Percentiles rank a stretch among this genome's conserved stretches.
phyloP scores from a whole-genome alignment of 306 rosid genomes.

The Medicago lupulina region DNA sequence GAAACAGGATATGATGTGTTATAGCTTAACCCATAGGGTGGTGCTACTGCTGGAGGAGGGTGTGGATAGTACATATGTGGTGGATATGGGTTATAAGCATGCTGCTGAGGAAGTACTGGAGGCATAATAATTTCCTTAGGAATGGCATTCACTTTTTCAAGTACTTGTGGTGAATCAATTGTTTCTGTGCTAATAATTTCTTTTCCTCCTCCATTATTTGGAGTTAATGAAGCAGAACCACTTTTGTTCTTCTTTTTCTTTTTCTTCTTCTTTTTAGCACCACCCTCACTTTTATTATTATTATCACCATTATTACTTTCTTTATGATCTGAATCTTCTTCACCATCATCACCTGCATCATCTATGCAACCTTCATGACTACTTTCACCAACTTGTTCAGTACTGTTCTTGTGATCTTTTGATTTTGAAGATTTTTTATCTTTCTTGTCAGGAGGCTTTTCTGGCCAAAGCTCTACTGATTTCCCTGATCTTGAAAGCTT shows the following conservation, averaged over 20 bases:
- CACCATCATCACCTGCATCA: background rate
- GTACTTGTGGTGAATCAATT: slow-evolving; percentile 24
- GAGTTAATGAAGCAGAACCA: slow-evolving; percentile 23
- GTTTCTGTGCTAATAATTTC: slow-evolving; percentile 30
- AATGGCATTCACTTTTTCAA: background rate
- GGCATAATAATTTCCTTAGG: slow-evolving; percentile 47
- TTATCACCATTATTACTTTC: slow-evolving; percentile 29
- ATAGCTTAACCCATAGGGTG: slow-evolving; percentile 63
- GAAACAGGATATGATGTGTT: slow-evolving; percentile 62
- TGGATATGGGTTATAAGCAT: slow-evolving; percentile 56
- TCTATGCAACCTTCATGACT: slow-evolving; percentile 28
- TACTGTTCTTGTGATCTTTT: slow-evolving; percentile 44
- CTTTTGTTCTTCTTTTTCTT: slow-evolving; percentile 79
- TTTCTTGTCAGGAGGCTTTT: slow-evolving; percentile 51
- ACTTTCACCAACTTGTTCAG: slow-evolving; percentile 36
- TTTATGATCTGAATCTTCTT: slow-evolving; percentile 34
- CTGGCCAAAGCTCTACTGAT: slow-evolving; percentile 76
- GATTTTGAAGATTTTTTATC: slow-evolving; percentile 57
- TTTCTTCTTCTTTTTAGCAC: slow-evolving; percentile 62
- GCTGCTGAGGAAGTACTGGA: slow-evolving; percentile 48
- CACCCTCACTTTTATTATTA: slow-evolving; percentile 43
- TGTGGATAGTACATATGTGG: slow-evolving; percentile 50
- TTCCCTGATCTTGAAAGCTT: slow-evolving; percentile 82
- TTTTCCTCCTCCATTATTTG: slow-evolving; percentile 48
- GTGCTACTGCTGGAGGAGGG: slow-evolving; percentile 32